Evolutionary conservation across 306 rosid species (phyloP).

Genomic region (Dalbergia cochinchinensis): DNA sequence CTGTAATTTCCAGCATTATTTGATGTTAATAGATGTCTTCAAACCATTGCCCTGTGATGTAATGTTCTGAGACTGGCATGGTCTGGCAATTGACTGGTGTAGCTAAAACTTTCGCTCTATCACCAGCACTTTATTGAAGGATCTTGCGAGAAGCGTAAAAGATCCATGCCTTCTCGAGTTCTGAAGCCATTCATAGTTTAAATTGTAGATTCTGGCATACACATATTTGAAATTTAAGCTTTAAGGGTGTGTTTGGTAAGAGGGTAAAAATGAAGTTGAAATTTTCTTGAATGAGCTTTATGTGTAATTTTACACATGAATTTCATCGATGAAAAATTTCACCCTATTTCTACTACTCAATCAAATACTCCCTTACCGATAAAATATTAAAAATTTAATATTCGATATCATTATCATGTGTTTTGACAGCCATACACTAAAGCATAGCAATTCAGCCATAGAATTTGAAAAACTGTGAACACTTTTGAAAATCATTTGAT

Average conservation of each 20-base stretch:
- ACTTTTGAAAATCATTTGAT: background rate
- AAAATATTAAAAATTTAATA: background rate
- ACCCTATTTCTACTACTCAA: too few relatives aligned
- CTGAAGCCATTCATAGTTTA: background rate
- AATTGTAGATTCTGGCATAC: background rate
- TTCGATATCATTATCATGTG: background rate
- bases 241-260: background rate
- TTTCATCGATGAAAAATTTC: too few relatives aligned
- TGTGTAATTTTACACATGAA: too few relatives aligned
- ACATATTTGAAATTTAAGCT: background rate
- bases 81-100: background rate
- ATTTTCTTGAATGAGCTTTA: too few relatives aligned
- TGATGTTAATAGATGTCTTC: constrained; percentile 3
- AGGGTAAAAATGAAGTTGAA: too few relatives aligned
- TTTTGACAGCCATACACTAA: constrained; percentile 4
- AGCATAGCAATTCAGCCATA: background rate
- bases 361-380: background rate
- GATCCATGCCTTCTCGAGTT: background rate
- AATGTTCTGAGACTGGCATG: background rate
- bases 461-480: constrained; percentile 5
- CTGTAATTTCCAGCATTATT: too few relatives aligned
- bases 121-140: background rate
- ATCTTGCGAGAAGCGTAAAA: background rate
- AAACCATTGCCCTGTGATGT: background rate
- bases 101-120: background rate